These are phyloP conservation scores for Onygenales sp. DNA, from an alignment of 2,329 filamentous ascomycete genomes.

Conservation along the genomic window DNA sequence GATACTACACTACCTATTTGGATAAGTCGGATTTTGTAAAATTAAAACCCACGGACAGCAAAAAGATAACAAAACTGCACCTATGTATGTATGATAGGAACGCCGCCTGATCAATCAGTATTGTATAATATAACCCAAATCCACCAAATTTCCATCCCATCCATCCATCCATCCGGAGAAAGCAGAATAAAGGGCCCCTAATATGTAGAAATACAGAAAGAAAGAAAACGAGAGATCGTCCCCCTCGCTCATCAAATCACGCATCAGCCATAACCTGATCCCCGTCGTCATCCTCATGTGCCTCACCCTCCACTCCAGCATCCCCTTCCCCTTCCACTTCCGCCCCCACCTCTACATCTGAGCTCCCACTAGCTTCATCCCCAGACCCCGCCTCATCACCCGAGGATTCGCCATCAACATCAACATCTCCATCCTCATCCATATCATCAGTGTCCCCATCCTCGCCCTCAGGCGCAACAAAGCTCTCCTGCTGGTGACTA, in stretches of 20 bases:
- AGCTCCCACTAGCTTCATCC: no score
- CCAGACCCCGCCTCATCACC: conserved; percentile 12
- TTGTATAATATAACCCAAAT: no score
- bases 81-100: no score
- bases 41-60: no score
- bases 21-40: no score
- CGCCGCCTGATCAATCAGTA: no score
- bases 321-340: conserved; percentile 19
- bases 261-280: conserved; percentile 4
- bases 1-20: no score
- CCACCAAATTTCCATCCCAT: background rate
- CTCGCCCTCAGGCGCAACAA: conserved; percentile 8
- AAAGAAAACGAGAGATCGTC: background rate
- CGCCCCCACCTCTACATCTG: conserved; percentile 6
- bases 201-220: background rate
- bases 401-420: conserved; percentile 24
- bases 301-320: conserved; percentile 9
- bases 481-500: background rate
- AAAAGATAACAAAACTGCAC: no score
- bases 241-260: background rate
- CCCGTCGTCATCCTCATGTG: conserved; percentile 6
- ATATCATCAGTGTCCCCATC: conserved; percentile 14
- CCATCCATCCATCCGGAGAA: background rate
- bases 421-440: conserved; percentile 24
- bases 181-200: background rate